Percentiles rank a stretch among this genome's conserved stretches.
These are phyloP conservation scores for Candida nemodendra DNA, from an alignment of 805 yeast genomes.

Conservation along the genomic window DNA sequence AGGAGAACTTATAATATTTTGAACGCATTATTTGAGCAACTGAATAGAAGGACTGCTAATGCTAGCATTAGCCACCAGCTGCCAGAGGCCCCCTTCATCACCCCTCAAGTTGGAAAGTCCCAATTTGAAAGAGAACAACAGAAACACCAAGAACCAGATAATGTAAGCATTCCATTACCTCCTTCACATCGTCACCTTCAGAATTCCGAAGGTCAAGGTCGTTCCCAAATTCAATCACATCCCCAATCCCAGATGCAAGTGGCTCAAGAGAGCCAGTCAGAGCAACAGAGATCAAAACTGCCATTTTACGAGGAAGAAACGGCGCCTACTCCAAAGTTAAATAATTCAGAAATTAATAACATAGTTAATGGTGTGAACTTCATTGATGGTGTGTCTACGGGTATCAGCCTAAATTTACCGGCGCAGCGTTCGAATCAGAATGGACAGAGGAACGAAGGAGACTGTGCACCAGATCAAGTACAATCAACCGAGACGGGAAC, in stretches of 20 bases:
- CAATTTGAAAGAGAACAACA: conserved; percentile 20
- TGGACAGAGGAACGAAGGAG: conserved; percentile 1
- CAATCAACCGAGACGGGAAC: neutral
- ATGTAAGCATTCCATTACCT: conserved; percentile 13
- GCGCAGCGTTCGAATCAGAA: conserved; percentile 2
- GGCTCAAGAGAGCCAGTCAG: too few relatives aligned
- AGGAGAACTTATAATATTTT: conserved; percentile 75
- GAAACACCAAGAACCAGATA: conserved; percentile 8
- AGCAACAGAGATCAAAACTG: conserved; percentile 5
- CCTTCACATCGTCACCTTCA: too few relatives aligned
- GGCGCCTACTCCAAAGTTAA: conserved; percentile 11
- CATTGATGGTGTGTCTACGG: conserved; percentile 36
- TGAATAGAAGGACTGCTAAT: conserved; percentile 68
- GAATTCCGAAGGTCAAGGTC: too few relatives aligned
- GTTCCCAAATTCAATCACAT: too few relatives aligned
- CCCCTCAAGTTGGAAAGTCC: conserved; percentile 29
- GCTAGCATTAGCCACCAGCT: conserved; percentile 26
- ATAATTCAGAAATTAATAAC: conserved; percentile 22
- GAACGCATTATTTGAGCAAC: conserved; percentile 75
- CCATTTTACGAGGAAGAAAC: conserved; percentile 2
- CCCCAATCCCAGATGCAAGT: conserved; percentile 1
- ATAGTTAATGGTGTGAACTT: conserved; percentile 33
- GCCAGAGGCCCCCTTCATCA: conserved; percentile 22
- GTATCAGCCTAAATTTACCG: conserved; percentile 29
- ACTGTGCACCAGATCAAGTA: conserved; percentile 4